These are phyloP conservation scores for Butyriboletus loyo DNA, from an alignment of 768 basidiomycete genomes.

Conservation along the genomic window DNA sequence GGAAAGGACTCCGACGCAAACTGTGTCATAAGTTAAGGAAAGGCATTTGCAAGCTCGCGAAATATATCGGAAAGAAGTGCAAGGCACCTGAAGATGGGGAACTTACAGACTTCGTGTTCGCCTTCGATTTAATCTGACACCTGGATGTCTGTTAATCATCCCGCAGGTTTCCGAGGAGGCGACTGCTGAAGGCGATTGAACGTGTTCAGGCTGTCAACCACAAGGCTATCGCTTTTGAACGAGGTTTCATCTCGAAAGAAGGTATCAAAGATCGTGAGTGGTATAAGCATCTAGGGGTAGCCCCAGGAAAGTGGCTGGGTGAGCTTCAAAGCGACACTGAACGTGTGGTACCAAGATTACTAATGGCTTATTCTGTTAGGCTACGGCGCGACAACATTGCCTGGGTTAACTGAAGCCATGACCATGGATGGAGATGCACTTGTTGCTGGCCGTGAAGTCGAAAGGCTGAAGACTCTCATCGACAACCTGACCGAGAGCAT, in stretches of 20 bases:
- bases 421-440: constrained; percentile 63
- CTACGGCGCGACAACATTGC: constrained; percentile 85
- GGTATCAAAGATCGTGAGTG: constrained; percentile 83
- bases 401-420: constrained; percentile 78
- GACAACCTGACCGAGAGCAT: constrained; percentile 43
- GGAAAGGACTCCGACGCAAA: constrained; percentile 21
- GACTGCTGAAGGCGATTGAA: constrained; percentile 55
- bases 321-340: constrained; percentile 17
- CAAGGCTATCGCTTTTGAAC: constrained; percentile 70
- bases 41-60: constrained; percentile 36
- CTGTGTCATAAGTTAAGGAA: constrained; percentile 5
- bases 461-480: constrained; percentile 53
- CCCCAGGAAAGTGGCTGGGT: constrained; percentile 88
- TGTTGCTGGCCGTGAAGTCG: constrained; percentile 61
- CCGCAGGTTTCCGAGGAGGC: constrained; percentile 18
- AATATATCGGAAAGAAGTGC: constrained; percentile 31
- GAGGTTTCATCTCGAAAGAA: constrained; percentile 76
- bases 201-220: constrained; percentile 61
- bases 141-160: background rate
- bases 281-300: constrained; percentile 88
- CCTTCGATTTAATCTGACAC: background rate
- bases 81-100: constrained; percentile 4
- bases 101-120: constrained; percentile 12
- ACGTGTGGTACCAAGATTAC: background rate
- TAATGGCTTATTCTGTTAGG: constrained; percentile 39